Percentiles rank a stretch among this genome's conserved stretches.
Conservation (phyloP, 1,139 yeast species). For the Barnettozyma hawaiiensis region DNA sequence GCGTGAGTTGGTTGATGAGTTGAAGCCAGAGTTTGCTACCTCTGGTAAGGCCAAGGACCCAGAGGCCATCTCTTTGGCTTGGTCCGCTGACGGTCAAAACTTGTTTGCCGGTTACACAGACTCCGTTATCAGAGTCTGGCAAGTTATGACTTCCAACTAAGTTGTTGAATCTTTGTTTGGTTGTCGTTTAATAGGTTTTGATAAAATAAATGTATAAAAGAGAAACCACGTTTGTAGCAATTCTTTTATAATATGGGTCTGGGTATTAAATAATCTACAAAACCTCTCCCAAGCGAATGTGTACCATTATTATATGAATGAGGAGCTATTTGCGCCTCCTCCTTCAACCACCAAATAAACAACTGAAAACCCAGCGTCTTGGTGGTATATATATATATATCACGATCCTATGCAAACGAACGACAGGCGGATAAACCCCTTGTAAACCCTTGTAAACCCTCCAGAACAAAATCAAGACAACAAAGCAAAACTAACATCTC, state of each 20-base stretch:
- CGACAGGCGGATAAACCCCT: background rate
- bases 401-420: background rate
- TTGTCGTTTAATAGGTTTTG: slow-evolving; percentile 12
- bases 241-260: too few species aligned
- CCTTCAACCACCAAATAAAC: background rate
- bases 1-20: slow-evolving; percentile 93
- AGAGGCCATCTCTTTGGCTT: slow-evolving; percentile 95
- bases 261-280: background rate
- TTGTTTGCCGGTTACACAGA: slow-evolving; percentile 99
- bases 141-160: slow-evolving; percentile 75
- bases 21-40: slow-evolving; percentile 95
- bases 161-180: slow-evolving; percentile 11
- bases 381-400: background rate
- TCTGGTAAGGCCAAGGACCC: slow-evolving; percentile 91
- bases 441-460: background rate
- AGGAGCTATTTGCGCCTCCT: background rate
- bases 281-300: background rate
- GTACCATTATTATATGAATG: background rate
- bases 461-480: background rate
- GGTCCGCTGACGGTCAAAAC: slow-evolving; percentile 99
- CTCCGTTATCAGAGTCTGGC: slow-evolving; percentile 99
- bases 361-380: background rate
- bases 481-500: background rate
- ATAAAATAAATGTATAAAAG: slow-evolving; percentile 6
- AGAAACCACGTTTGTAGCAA: slow-evolving; percentile 2